Conservation (phyloP, 192 early-diverging fungal genomes). For the Mortierella alpina region DNA sequence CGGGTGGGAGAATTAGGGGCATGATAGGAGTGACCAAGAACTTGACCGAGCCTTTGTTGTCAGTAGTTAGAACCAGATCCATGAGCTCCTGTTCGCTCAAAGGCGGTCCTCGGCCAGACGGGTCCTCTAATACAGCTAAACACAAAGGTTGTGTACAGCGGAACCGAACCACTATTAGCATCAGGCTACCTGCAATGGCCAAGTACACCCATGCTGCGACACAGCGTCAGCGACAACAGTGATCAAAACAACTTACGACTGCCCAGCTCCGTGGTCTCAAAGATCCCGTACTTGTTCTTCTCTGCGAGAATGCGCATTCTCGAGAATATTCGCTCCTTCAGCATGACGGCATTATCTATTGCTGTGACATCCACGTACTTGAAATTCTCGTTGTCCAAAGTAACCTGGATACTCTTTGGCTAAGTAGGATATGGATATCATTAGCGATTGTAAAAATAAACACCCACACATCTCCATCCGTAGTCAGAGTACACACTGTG, state of each 20-base stretch:
- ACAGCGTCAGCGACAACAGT: not conserved
- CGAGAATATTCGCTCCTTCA: constrained; percentile 54
- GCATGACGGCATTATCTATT: constrained; percentile 36
- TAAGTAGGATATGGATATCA: not conserved
- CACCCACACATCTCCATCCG: no score
- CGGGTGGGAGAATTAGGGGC: constrained; percentile 39
- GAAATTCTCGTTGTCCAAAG: constrained; percentile 52
- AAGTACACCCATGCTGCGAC: not conserved
- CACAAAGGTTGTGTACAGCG: not conserved
- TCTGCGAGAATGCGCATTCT: constrained; percentile 49
- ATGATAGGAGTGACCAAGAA: constrained; percentile 48
- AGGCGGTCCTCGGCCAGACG: constrained; percentile 27
- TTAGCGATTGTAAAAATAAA: not conserved
- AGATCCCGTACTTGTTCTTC: constrained; percentile 54
- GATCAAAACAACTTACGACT: constrained; percentile 26
- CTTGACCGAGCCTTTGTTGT: constrained; percentile 46
- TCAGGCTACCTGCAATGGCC: not conserved
- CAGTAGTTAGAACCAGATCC: constrained; percentile 24
- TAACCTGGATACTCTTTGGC: constrained; percentile 49
- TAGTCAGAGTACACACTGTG: no score
- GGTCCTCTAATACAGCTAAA: constrained; percentile 26
- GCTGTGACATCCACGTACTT: constrained; percentile 46
- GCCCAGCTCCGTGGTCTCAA: constrained; percentile 49
- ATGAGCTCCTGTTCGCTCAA: constrained; percentile 33
- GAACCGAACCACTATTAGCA: not conserved